These are phyloP conservation scores for Euphorbia peplus DNA, from an alignment of 345 rosid species.

Conservation along the genomic window DNA sequence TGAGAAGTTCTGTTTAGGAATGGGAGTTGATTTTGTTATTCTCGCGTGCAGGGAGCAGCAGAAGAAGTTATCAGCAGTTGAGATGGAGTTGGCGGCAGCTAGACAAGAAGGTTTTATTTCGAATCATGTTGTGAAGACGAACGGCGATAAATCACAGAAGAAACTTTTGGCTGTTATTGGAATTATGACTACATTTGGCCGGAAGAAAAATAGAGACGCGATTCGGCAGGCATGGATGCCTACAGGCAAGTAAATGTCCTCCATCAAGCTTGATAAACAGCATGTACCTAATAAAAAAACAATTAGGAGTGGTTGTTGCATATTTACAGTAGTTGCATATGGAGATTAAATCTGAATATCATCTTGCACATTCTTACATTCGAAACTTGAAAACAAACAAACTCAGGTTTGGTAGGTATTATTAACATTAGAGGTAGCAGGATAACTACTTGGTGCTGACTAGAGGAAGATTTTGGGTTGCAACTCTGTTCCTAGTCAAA, in stretches of 20 bases:
- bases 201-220: slow-evolving; percentile 73
- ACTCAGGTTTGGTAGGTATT: not conserved
- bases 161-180: slow-evolving; percentile 72
- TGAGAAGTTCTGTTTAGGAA: not conserved
- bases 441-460: not conserved
- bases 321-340: no score
- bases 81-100: slow-evolving; percentile 65
- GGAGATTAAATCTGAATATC: no score
- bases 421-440: not conserved
- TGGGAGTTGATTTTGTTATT: slow-evolving; percentile 7
- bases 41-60: slow-evolving; percentile 70
- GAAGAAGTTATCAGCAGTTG: slow-evolving; percentile 66
- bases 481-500: not conserved
- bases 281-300: not conserved
- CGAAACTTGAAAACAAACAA: no score
- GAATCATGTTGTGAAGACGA: slow-evolving; percentile 30
- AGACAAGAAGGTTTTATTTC: slow-evolving; percentile 60
- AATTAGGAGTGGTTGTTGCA: not conserved
- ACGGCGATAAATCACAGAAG: slow-evolving; percentile 40
- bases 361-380: no score
- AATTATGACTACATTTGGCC: slow-evolving; percentile 66
- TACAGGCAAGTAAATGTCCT: slow-evolving; percentile 28
- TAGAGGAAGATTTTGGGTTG: not conserved
- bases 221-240: slow-evolving; percentile 94
- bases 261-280: not conserved